Percentiles rank a stretch among this genome's conserved stretches.
Evolutionary conservation across 1,139 yeast genomes (phyloP).

Genomic region (Blastobotrys serpentis): DNA sequence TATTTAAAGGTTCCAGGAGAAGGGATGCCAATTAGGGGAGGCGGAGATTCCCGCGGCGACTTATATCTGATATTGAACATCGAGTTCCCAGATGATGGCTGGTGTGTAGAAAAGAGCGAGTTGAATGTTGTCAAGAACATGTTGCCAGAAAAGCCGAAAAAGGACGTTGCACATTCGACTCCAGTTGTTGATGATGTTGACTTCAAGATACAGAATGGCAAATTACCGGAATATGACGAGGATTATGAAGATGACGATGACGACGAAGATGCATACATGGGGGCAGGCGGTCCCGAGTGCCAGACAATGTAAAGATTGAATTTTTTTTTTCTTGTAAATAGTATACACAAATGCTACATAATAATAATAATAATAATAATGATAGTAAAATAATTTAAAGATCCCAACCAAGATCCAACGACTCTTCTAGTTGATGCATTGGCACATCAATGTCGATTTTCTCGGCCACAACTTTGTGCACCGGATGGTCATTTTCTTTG

Average conservation of each 20-base stretch:
- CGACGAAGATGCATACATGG: slow-evolving; percentile 18
- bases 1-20: slow-evolving; percentile 65
- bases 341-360: slow-evolving; percentile 3
- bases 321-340: slow-evolving; percentile 6
- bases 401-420: slow-evolving; percentile 6
- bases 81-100: slow-evolving; percentile 72
- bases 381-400: too few relatives aligned
- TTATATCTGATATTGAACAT: slow-evolving; percentile 68
- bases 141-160: slow-evolving; percentile 26
- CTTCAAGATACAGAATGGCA: slow-evolving; percentile 17
- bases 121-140: slow-evolving; percentile 29
- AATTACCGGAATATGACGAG: slow-evolving; percentile 18
- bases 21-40: slow-evolving; percentile 72
- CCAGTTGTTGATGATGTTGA: slow-evolving; percentile 30
- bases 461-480: not conserved
- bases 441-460: slow-evolving; percentile 5
- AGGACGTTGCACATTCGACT: slow-evolving; percentile 1
- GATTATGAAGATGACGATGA: slow-evolving; percentile 17
- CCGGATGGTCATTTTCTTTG: slow-evolving; percentile 7
- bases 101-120: slow-evolving; percentile 34
- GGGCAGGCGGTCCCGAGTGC: slow-evolving; percentile 24
- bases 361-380: too few relatives aligned
- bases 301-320: slow-evolving; percentile 27
- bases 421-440: slow-evolving; percentile 1
- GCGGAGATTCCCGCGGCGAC: slow-evolving; percentile 58